Base-by-base conservation (phyloP, 1,284 basidiomycete species). In the Moesziomyces aphidis region DNA sequence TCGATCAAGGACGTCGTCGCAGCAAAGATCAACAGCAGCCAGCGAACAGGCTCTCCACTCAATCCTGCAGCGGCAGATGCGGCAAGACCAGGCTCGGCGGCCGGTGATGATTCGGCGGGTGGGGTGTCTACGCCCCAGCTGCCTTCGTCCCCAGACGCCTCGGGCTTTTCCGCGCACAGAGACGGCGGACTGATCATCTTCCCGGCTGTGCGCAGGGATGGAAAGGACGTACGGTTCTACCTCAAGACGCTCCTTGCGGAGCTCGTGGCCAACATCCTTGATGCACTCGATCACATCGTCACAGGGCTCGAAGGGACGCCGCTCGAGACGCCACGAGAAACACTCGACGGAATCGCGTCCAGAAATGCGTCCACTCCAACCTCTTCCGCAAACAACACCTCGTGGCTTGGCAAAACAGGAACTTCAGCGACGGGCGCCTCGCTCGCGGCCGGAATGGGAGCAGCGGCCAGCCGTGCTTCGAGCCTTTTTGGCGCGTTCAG, bases 251-350 rank as follows among this genome's bases (percentile, higher is more conserved):
- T 82, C 9, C 55, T 84, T 1, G 73, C 80, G 7, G 79, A 82
- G 46, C 61, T 82, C 5, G 71, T 84, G 21, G 75, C 66, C 47
- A 58, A 59, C 22, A 51, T 83, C 13, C 63, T 84, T 11, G 83
- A 84, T 48, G 75, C 74, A 2, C 55, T 84, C 17, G 76, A 83
- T 26, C 49, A 54, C 17, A 62, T 80, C 3, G 76, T 83, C 19
- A 58, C 50, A 4, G 76, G 69, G 3, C 64, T 83, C 4, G 77
- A 83, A 24, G 81, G 80, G 5, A 72, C 64, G 13, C 73, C 80
- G 36, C 50, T 84, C 17, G 83, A 84, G 52, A 84, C 83, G 22
- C 83, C 83, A 0, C 71, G 83, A 39, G 83, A 84, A 61, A 84
- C 83, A 44, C 74, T 84, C 5, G 80, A 79, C 21, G 73, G 73